Evolutionary conservation across 495 filamentous ascomycete species (phyloP).

Genomic region (Penicillium parvum): DNA sequence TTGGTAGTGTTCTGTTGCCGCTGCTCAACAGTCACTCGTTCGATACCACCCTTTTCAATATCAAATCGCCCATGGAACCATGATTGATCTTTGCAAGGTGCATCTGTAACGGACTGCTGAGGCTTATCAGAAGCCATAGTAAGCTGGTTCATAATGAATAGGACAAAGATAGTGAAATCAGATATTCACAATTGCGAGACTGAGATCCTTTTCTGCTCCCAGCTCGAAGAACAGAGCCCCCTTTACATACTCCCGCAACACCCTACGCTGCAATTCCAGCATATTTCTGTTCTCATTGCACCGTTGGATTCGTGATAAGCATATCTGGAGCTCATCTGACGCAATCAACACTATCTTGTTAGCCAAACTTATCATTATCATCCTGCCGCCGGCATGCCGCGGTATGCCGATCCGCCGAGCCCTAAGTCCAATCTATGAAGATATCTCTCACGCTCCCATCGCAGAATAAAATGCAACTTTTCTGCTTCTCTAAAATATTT

Average conservation of each 20-base stretch:
- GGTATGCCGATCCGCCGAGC: constrained; percentile 24
- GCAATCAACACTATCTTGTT: constrained; percentile 13
- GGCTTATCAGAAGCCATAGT: background rate
- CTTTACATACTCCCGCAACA: constrained; percentile 6
- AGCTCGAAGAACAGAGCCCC: background rate
- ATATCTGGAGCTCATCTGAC: constrained; percentile 20
- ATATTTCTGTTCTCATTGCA: constrained; percentile 31
- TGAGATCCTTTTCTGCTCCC: no score
- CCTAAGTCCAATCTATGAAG: constrained; percentile 7
- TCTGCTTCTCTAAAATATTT: background rate
- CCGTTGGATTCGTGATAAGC: constrained; percentile 9
- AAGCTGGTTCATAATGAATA: background rate
- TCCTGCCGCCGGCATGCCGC: constrained; percentile 26
- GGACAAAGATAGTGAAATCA: no score
- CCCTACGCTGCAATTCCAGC: background rate
- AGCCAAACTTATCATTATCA: constrained; percentile 11
- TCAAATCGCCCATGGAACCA: constrained; percentile 31
- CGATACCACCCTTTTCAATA: constrained; percentile 62
- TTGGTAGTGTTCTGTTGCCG: constrained; percentile 52
- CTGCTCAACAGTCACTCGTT: constrained; percentile 61
- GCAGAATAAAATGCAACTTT: background rate
- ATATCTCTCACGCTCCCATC: background rate
- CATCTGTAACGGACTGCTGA: background rate
- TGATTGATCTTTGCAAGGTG: background rate
- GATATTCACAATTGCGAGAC: no score